Evolutionary conservation across 257 asterid species (phyloP).

Genomic region (Cinchona pubescens): DNA sequence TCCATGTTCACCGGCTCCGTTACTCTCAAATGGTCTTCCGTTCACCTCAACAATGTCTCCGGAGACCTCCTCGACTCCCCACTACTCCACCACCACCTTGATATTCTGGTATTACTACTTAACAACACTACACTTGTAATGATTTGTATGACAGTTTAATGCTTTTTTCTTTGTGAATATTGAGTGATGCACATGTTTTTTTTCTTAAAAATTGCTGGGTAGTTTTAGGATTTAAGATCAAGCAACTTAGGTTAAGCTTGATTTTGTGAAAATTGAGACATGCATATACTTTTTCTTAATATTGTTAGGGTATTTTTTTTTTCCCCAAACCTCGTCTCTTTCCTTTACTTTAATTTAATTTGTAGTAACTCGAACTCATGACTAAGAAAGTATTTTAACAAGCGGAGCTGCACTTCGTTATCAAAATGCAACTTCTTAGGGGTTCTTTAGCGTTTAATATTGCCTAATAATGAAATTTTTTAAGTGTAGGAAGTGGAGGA

Average conservation of each 20-base stretch:
- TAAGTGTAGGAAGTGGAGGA: conserved; percentile 72
- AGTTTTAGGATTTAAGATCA: neutral
- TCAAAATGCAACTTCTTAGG: neutral
- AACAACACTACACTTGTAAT: too few species aligned
- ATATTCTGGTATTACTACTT: conserved; percentile 69
- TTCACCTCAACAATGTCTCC: conserved; percentile 47
- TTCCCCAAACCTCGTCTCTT: too few species aligned
- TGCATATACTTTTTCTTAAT: neutral
- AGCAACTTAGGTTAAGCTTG: neutral
- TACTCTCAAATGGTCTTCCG: conserved; percentile 75
- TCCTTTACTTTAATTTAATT: too few species aligned
- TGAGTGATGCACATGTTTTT: too few species aligned
- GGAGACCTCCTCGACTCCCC: conserved; percentile 49
- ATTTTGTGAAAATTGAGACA: neutral
- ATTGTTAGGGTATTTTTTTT: neutral
- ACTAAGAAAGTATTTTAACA: too few species aligned
- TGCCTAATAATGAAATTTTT: neutral
- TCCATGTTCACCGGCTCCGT: conserved; percentile 92
- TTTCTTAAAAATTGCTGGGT: too few species aligned
- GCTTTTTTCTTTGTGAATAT: neutral
- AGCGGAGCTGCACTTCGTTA: too few species aligned
- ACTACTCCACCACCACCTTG: conserved; percentile 61
- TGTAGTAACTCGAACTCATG: too few species aligned
- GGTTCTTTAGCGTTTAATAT: neutral
- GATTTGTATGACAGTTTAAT: neutral